A percentile compares a stretch with the other conserved stretches of the same genome.
phyloP scores from a whole-genome alignment of 2,329 filamentous ascomycete species.

The Xylaria sp. region DNA sequence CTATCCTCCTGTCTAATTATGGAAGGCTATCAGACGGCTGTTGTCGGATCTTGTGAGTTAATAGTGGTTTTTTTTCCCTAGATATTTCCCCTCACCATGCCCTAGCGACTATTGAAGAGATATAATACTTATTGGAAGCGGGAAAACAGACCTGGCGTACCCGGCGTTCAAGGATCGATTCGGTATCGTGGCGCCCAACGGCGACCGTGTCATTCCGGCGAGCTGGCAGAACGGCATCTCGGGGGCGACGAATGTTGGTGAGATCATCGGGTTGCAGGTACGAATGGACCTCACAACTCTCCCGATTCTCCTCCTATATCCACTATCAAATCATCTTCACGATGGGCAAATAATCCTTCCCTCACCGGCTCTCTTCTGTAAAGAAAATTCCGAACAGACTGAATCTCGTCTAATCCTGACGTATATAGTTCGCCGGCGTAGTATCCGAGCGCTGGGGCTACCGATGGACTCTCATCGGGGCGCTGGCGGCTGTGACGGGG shows the following conservation, averaged over 20 bases:
- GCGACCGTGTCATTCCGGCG: constrained; percentile 55
- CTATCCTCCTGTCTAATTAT: constrained; percentile 56
- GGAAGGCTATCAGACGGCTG: constrained; percentile 47
- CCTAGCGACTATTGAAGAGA: background rate
- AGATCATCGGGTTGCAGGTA: constrained; percentile 58
- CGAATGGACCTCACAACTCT: background rate
- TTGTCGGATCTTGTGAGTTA: constrained; percentile 48
- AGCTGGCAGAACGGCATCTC: constrained; percentile 60
- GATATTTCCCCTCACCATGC: background rate
- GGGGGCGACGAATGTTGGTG: constrained; percentile 57
- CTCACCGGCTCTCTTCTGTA: background rate
- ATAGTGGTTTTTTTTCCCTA: background rate
- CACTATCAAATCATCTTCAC: background rate
- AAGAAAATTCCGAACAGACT: too few relatives aligned
- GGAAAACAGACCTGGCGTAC: constrained; percentile 53
- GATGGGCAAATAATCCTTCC: background rate
- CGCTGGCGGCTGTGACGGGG: constrained; percentile 50
- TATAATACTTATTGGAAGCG: background rate
- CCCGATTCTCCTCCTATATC: background rate
- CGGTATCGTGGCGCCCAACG: constrained; percentile 48
- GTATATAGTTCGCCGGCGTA: constrained; percentile 53
- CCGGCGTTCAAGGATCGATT: constrained; percentile 50
- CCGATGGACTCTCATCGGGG: constrained; percentile 54
- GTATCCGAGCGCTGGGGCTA: constrained; percentile 55
- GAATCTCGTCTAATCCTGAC: background rate